Conservation (phyloP, 768 basidiomycete genomes). For the Hypholoma sublateritium region DNA sequence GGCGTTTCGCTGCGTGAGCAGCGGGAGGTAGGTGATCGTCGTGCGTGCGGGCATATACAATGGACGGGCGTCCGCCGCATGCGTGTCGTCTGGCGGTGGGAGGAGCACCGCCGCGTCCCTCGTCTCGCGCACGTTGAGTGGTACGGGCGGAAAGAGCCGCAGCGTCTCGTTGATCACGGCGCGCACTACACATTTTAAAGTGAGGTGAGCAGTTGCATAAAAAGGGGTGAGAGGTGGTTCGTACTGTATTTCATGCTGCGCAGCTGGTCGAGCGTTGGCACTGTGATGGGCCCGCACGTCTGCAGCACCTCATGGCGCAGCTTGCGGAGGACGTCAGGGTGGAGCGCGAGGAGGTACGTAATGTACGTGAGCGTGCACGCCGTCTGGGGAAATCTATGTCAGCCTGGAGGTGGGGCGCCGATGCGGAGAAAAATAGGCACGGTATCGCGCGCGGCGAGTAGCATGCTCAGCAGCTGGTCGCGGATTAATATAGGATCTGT, state of each 20-base stretch:
- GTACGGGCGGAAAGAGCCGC: slow-evolving; percentile 78
- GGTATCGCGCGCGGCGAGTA: slow-evolving; percentile 79
- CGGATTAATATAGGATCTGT: slow-evolving; percentile 66
- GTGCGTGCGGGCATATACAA: slow-evolving; percentile 61
- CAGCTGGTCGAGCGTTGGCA: slow-evolving; percentile 58
- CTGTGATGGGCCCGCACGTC: slow-evolving; percentile 45
- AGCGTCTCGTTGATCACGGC: slow-evolving; percentile 81
- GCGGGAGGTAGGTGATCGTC: slow-evolving; percentile 56
- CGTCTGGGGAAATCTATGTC: slow-evolving; percentile 41
- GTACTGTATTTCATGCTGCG: slow-evolving; percentile 66
- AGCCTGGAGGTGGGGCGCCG: background rate
- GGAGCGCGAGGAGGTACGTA: slow-evolving; percentile 66
- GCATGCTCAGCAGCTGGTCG: slow-evolving; percentile 75
- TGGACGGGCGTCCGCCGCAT: slow-evolving; percentile 34
- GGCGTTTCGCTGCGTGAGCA: slow-evolving; percentile 67
- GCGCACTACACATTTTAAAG: slow-evolving; percentile 52
- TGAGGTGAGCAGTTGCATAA: slow-evolving; percentile 3
- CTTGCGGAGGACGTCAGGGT: slow-evolving; percentile 53
- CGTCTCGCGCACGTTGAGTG: slow-evolving; percentile 66
- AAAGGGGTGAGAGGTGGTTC: slow-evolving; percentile 5
- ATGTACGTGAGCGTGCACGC: slow-evolving; percentile 68
- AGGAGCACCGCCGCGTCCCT: slow-evolving; percentile 48
- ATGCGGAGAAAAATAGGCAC: slow-evolving; percentile 34
- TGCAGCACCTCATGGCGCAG: slow-evolving; percentile 63
- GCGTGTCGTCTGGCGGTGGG: slow-evolving; percentile 52